Percentiles rank a stretch among this genome's conserved stretches.
These are phyloP conservation scores for Citrus unshiu DNA, from an alignment of 345 rosid species.

Conservation along the genomic window DNA sequence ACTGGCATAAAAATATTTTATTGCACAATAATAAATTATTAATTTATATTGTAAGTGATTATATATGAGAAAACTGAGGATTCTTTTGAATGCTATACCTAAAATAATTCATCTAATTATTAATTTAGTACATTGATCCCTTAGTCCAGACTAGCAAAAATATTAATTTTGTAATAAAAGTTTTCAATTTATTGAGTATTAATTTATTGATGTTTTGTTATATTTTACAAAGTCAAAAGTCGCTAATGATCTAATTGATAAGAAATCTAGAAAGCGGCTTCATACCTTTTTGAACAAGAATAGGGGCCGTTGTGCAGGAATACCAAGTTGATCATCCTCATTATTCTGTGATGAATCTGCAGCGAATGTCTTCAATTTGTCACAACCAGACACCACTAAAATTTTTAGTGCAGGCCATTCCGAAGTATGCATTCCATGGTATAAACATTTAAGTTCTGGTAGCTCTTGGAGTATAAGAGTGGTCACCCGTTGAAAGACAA, in stretches of 20 bases:
- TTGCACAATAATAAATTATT: too few relatives aligned
- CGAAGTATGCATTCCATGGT: slow-evolving; percentile 8
- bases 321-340: not conserved
- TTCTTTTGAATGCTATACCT: too few relatives aligned
- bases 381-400: not conserved
- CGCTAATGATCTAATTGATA: not conserved
- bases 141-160: too few relatives aligned
- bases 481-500: slow-evolving; percentile 19
- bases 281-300: slow-evolving; percentile 4
- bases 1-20: too few relatives aligned
- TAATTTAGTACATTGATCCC: too few relatives aligned
- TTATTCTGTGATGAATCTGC: too few relatives aligned
- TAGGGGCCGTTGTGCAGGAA: not conserved
- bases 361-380: not conserved
- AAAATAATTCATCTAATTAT: too few relatives aligned
- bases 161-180: too few relatives aligned
- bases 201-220: not conserved
- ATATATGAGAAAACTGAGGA: accelerated
- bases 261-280: not conserved
- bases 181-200: too few relatives aligned
- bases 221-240: not conserved
- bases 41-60: too few relatives aligned
- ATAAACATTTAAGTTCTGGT: slow-evolving; percentile 17
- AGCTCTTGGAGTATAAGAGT: not conserved
- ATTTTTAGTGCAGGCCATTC: slow-evolving; percentile 17